Evolutionary conservation across 1,284 basidiomycete species (phyloP).

Genomic region (Phylloporus sp.): DNA sequence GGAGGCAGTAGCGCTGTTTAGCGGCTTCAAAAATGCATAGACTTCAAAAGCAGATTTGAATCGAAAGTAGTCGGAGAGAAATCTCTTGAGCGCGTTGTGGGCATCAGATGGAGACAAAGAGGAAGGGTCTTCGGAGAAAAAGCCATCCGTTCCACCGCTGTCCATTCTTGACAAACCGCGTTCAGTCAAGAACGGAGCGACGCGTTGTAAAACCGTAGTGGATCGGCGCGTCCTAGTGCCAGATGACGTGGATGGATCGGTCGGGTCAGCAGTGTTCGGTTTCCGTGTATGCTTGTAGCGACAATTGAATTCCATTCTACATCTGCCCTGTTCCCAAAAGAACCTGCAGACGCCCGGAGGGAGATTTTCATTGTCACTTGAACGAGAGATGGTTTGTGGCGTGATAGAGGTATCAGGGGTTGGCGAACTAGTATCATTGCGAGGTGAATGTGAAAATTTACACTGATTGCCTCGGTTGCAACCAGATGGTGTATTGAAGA

Average conservation of each 20-base stretch:
- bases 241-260: conserved; percentile 10
- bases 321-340: conserved; percentile 57
- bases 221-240: conserved; percentile 1
- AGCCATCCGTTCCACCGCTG: conserved; percentile 41
- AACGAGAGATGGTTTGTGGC: conserved; percentile 7
- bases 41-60: conserved; percentile 48
- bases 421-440: not conserved
- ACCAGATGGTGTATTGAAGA: conserved; percentile 43
- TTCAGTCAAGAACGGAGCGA: conserved; percentile 51
- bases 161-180: conserved; percentile 50
- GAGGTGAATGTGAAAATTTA: conserved; percentile 29
- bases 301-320: conserved; percentile 53
- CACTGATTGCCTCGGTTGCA: conserved; percentile 46
- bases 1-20: conserved; percentile 51
- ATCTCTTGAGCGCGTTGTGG: conserved; percentile 53
- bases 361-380: conserved; percentile 10
- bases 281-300: conserved; percentile 45
- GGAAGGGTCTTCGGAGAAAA: conserved; percentile 34
- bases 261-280: not conserved
- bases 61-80: conserved; percentile 47
- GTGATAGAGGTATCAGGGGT: conserved; percentile 10
- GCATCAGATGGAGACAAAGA: conserved; percentile 50
- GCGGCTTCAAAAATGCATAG: conserved; percentile 51
- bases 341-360: conserved; percentile 47
- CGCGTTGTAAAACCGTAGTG: conserved; percentile 24